phyloP scores from a whole-genome alignment of 2,329 filamentous ascomycete species.

The Chalaropsis thielavioides region DNA sequence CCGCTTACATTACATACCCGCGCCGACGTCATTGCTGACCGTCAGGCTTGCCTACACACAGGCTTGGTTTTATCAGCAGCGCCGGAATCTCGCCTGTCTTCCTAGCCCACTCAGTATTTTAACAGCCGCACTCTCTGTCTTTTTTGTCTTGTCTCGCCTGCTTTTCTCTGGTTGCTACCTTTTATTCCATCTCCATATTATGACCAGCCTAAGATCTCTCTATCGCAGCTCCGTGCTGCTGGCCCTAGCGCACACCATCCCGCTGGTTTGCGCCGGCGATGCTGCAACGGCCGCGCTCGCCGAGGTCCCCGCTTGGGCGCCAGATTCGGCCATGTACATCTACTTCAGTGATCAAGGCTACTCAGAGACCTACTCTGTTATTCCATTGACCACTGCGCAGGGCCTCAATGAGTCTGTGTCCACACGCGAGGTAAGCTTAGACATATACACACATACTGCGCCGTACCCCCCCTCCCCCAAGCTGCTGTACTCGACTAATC shows the following conservation, averaged over 20 bases:
- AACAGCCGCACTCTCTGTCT: background rate
- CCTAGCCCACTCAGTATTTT: background rate
- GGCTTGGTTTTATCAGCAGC: background rate
- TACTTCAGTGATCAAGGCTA: background rate
- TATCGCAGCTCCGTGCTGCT: background rate
- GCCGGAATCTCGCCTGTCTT: background rate
- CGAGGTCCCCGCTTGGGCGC: background rate
- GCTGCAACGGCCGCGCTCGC: background rate
- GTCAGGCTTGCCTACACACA: background rate
- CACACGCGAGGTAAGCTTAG: slow-evolving; percentile 26
- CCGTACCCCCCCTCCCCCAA: background rate
- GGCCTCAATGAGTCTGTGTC: slow-evolving; percentile 31
- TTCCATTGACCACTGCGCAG: slow-evolving; percentile 31
- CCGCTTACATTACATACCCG: background rate
- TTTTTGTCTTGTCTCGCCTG: background rate
- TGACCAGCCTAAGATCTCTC: background rate
- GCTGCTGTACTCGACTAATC: background rate
- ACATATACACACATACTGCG: background rate
- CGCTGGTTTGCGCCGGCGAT: background rate
- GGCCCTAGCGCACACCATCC: background rate
- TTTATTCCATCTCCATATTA: background rate
- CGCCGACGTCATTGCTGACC: slow-evolving; percentile 11
- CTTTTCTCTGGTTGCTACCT: background rate
- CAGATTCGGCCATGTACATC: background rate
- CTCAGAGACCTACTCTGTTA: slow-evolving; percentile 28